A percentile compares a stretch with the other conserved stretches of the same genome.
phyloP scores from a whole-genome alignment of 306 rosid species.

The Lotus japonicus region DNA sequence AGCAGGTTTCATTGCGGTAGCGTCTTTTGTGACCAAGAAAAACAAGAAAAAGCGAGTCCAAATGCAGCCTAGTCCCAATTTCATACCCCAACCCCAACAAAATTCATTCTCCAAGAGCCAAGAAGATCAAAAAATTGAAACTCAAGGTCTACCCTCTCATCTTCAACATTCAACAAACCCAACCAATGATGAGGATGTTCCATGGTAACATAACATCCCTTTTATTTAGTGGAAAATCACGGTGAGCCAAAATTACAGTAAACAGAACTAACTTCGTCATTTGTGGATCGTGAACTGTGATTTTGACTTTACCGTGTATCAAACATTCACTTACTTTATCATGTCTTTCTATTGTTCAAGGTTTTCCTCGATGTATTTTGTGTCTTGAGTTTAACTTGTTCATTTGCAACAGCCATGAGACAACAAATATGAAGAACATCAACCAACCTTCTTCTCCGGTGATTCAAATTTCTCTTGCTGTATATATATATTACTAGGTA shows the following conservation, averaged over 20 bases:
- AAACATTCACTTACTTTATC: too few relatives aligned
- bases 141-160: not conserved
- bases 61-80: not conserved
- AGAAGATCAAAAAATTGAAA: slow-evolving; percentile 4
- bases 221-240: too few relatives aligned
- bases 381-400: not conserved
- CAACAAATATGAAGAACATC: not conserved
- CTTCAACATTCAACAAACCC: not conserved
- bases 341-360: not conserved
- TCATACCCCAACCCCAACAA: not conserved
- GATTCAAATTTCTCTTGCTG: not conserved
- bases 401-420: not conserved
- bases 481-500: not conserved
- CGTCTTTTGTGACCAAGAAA: slow-evolving; percentile 13
- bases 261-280: too few relatives aligned
- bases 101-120: not conserved
- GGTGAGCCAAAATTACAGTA: too few relatives aligned
- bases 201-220: not conserved
- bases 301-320: too few relatives aligned
- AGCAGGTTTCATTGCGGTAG: slow-evolving; percentile 21
- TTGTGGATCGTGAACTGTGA: too few relatives aligned
- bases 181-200: not conserved
- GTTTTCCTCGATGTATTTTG: not conserved
- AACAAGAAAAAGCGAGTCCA: not conserved
- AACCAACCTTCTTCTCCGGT: slow-evolving; percentile 19